These are phyloP conservation scores for Mycena sp. DNA, from an alignment of 1,284 basidiomycete species.

Conservation along the genomic window DNA sequence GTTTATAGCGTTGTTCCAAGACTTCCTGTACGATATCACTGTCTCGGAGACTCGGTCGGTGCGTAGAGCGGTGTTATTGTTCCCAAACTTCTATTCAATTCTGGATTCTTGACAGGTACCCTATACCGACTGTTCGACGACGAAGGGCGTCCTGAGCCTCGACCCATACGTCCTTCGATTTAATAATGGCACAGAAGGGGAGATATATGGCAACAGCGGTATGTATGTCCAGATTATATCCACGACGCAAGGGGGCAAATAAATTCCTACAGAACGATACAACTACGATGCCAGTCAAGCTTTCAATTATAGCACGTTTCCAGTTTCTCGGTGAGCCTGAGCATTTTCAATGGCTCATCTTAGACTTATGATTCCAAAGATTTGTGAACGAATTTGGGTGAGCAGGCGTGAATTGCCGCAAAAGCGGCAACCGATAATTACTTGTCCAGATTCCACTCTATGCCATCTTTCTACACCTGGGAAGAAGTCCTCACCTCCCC, in stretches of 20 bases:
- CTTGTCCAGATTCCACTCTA: conserved; percentile 64
- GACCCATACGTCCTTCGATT: conserved; percentile 67
- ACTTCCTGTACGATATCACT: conserved; percentile 61
- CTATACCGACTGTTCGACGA: conserved; percentile 72
- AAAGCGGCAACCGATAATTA: no score
- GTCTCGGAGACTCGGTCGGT: conserved; percentile 62
- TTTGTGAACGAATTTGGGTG: conserved; percentile 73
- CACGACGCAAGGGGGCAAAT: neutral
- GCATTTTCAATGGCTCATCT: no score
- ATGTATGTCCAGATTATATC: no score
- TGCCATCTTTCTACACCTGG: conserved; percentile 73
- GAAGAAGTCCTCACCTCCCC: conserved; percentile 62
- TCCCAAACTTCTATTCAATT: no score
- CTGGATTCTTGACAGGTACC: conserved; percentile 55
- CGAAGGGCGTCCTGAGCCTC: conserved; percentile 63
- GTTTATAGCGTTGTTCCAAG: conserved; percentile 63
- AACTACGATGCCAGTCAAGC: conserved; percentile 65
- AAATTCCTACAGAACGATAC: conserved; percentile 54
- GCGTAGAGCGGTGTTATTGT: no score
- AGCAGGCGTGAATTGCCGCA: conserved; percentile 4
- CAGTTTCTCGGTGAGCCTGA: conserved; percentile 57
- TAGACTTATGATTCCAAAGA: no score
- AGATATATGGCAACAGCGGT: conserved; percentile 69
- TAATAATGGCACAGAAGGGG: conserved; percentile 56
- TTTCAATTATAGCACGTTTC: conserved; percentile 66